Evolutionary conservation across 2,329 filamentous ascomycete species (phyloP), one percentile per base, ranked within the genome.

Genomic region (Furcasterigmium furcatum): DNA sequence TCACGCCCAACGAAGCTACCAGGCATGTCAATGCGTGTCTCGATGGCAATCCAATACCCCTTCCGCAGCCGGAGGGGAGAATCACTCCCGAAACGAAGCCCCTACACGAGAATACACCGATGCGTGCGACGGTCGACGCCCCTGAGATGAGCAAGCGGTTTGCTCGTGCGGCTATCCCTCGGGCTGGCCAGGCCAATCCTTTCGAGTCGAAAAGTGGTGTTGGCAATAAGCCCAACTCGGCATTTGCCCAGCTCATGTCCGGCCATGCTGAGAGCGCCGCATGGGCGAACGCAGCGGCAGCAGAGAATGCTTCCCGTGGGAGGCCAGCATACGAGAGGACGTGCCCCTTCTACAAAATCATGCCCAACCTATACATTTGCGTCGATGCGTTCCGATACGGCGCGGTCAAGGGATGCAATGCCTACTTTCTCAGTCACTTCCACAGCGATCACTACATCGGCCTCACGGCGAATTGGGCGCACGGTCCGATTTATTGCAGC

Each of bases 381-480:
- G 94, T 99, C 1, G 94, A 99, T 65, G 94, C 94, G 0, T 96
- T 99, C 59, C 84, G 92, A 18, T 99, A 97, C 59, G 94, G 94
- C 3, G 90, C 91, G 4, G 89, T 99, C 1, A 79, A 95, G 60
- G 91, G 90, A 1, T 96, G 91, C 63, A 86, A 88, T 44, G 94
- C 92, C 2, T 99, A 99, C 62, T 99, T 99, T 55, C 77, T 99
- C 10, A 96, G 91, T 56, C 94, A 99, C 61, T 99, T 97, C 55
- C 94, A 99, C 65, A 96, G 91, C 58, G 94, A 99, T 61, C 94
- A 99, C 62, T 99, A 99, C 57, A 84, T 96, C 27, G 94, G 94
- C 3, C 71, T 99, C 10, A 94, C 89, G 10, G 83, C 87, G 8
- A 89, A 77, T 25, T 99, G 94, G 94, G 82, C 74, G 32, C 91